Conservation (phyloP, 2,329 filamentous ascomycete species). For the Westerdykella ornata region DNA sequence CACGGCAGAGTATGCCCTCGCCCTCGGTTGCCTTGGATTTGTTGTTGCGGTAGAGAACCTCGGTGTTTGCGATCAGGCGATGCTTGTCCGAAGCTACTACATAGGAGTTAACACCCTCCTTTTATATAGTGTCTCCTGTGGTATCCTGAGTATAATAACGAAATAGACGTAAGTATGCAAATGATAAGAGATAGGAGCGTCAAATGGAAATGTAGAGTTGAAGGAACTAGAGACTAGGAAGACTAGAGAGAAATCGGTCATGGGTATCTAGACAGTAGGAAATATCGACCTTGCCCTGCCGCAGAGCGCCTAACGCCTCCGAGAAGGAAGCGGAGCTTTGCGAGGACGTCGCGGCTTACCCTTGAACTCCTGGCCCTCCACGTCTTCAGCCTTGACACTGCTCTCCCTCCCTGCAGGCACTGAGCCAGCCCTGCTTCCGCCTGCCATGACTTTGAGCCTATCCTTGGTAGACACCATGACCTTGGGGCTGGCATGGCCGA, state of each 20-base stretch:
- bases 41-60: constrained; percentile 47
- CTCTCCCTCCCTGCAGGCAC: constrained; percentile 43
- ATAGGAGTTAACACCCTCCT: too few relatives aligned
- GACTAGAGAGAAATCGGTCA: constrained; percentile 2
- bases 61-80: constrained; percentile 38
- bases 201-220: too few relatives aligned
- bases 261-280: constrained; percentile 4
- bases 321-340: constrained; percentile 16
- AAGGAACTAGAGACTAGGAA: neutral
- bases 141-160: too few relatives aligned
- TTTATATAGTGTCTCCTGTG: neutral
- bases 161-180: too few relatives aligned
- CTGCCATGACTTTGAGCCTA: constrained; percentile 37
- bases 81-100: constrained; percentile 9
- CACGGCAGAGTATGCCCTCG: constrained; percentile 47
- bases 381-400: constrained; percentile 48
- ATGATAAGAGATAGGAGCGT: too few relatives aligned
- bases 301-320: constrained; percentile 3
- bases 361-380: constrained; percentile 41
- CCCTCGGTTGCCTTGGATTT: constrained; percentile 39
- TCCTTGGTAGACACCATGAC: constrained; percentile 30
- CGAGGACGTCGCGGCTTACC: constrained; percentile 31
- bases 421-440: constrained; percentile 37
- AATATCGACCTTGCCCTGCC: constrained; percentile 5
- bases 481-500: constrained; percentile 29